A percentile compares a stretch with the other conserved stretches of the same genome.
phyloP scores from a whole-genome alignment of 2,329 filamentous ascomycete genomes.

The Microcera coccophila region DNA sequence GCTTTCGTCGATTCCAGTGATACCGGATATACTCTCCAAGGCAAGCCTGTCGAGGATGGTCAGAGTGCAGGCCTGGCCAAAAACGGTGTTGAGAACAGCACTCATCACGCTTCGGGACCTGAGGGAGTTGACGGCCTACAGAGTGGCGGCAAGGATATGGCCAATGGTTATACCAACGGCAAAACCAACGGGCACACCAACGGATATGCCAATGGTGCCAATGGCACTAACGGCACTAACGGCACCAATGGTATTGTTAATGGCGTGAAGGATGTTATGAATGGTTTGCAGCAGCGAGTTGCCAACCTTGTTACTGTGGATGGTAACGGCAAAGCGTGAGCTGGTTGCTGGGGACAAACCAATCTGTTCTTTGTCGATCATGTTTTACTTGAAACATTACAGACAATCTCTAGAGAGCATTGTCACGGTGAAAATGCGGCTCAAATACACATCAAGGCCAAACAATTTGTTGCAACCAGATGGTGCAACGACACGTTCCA shows the following conservation, averaged over 20 bases:
- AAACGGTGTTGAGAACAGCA: conserved; percentile 12
- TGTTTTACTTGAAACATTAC: too few species aligned
- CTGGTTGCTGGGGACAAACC: too few species aligned
- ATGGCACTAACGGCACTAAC: too few species aligned
- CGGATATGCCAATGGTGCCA: too few species aligned
- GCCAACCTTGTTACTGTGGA: background rate
- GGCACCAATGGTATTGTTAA: too few species aligned
- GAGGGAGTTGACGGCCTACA: conserved; percentile 20
- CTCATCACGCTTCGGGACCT: conserved; percentile 14
- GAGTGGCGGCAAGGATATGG: conserved; percentile 8
- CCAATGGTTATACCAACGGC: conserved; percentile 10
- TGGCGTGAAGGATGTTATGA: background rate
- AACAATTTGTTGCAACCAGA: too few species aligned
- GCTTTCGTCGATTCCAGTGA: conserved; percentile 67
- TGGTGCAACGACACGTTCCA: too few species aligned
- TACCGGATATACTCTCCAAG: conserved; percentile 53
- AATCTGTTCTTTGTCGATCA: too few species aligned
- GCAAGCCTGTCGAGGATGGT: conserved; percentile 18
- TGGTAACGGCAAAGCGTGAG: background rate
- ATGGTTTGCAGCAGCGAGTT: background rate
- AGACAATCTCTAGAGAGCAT: too few species aligned
- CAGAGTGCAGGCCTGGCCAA: conserved; percentile 1
- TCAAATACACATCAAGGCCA: too few species aligned
- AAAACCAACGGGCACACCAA: background rate
- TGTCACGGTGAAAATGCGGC: too few species aligned